A percentile compares a stretch with the other conserved stretches of the same genome.
Evolutionary conservation across 2,329 filamentous ascomycete genomes (phyloP).

Genomic region (Fusarium temperatum): DNA sequence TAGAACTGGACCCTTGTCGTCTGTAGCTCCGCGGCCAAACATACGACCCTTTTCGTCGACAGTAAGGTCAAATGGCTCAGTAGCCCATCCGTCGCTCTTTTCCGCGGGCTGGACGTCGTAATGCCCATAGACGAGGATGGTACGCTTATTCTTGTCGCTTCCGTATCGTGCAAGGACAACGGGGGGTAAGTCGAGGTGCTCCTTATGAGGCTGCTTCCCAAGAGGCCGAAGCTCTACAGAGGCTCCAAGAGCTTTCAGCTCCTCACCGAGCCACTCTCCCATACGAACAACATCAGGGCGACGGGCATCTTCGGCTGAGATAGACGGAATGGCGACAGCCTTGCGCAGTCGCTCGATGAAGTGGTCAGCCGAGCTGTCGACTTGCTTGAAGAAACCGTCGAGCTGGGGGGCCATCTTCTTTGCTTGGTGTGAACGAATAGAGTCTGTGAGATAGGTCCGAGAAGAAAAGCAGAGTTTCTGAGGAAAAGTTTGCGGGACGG

Average conservation of each 20-base stretch:
- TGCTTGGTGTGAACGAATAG: conserved; percentile 66
- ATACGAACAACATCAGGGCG: conserved; percentile 95
- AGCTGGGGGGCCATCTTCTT: conserved; percentile 89
- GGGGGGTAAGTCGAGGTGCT: conserved; percentile 89
- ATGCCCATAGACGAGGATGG: conserved; percentile 96
- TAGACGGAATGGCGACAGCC: conserved; percentile 94
- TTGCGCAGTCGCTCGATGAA: conserved; percentile 92
- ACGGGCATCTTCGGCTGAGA: conserved; percentile 90
- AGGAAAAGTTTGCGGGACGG: conserved; percentile 28
- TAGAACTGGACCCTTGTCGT: conserved; percentile 97
- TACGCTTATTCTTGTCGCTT: conserved; percentile 90
- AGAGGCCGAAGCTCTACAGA: conserved; percentile 86
- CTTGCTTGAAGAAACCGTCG: conserved; percentile 91
- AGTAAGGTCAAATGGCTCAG: conserved; percentile 89
- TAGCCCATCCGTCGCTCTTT: conserved; percentile 93
- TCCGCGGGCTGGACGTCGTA: conserved; percentile 98
- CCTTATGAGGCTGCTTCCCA: conserved; percentile 91
- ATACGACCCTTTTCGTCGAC: conserved; percentile 93
- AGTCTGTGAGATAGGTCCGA: conserved; percentile 62
- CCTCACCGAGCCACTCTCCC: conserved; percentile 87
- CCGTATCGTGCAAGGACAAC: conserved; percentile 94
- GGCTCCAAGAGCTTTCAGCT: conserved; percentile 86
- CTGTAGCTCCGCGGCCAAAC: conserved; percentile 94
- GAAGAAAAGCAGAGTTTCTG: conserved; percentile 26
- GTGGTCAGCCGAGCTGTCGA: conserved; percentile 78